These are phyloP conservation scores for Stentor roeselii DNA, from an alignment of 73 alveolate genomes.

Conservation along the genomic window DNA sequence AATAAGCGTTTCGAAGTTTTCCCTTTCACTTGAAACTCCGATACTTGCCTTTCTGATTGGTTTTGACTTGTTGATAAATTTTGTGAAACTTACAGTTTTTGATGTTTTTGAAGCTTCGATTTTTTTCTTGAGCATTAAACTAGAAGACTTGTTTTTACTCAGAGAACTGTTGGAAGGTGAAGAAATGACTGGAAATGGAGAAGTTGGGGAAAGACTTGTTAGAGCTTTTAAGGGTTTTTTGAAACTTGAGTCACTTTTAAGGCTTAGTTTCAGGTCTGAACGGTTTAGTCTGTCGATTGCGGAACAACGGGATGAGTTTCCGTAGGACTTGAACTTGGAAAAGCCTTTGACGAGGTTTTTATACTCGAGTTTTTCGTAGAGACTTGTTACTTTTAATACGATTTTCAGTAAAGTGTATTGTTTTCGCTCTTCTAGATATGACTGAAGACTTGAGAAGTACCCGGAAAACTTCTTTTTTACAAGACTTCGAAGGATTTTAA, in stretches of 20 bases:
- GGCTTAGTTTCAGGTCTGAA: background rate
- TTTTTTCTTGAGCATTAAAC: background rate
- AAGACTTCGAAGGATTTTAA: background rate
- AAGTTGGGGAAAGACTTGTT: background rate
- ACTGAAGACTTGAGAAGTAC: background rate
- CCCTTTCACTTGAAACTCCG: background rate
- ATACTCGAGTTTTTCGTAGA: background rate
- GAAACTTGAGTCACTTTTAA: background rate
- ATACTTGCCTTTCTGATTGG: background rate
- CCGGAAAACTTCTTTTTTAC: background rate
- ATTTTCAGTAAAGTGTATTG: background rate
- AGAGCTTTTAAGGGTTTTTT: background rate
- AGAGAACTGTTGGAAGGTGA: background rate
- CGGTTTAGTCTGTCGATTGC: background rate
- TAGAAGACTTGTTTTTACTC: too few relatives aligned
- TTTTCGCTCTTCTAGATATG: background rate
- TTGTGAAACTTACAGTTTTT: background rate
- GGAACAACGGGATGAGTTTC: background rate
- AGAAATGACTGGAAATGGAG: background rate
- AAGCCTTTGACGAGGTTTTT: background rate
- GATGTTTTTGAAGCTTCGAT: background rate
- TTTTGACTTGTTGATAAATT: background rate
- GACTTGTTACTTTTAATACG: background rate
- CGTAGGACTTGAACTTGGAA: background rate
- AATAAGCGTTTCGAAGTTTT: background rate